Evolutionary conservation across 2,329 filamentous ascomycete species (phyloP), one percentile per base, ranked within the genome.

Genomic region (Incumbomyces delicatus): DNA sequence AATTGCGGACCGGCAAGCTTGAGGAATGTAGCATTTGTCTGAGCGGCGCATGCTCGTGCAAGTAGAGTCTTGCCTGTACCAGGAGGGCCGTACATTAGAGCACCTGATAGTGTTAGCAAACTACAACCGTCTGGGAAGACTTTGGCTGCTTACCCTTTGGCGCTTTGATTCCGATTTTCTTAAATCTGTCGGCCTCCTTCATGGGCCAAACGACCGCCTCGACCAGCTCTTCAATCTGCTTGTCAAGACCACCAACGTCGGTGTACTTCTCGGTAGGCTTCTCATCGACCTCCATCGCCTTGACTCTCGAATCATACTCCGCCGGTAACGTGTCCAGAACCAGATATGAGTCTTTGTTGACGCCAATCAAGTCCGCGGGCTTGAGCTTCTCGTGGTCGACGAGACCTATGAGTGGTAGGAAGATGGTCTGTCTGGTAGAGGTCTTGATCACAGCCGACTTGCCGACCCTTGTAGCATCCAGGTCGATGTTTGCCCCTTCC

Each of bases 361-460:
- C 89, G 67, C 92, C 92, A 53, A 98, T 98, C 40, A 98, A 77
- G 62, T 98, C 94, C 59, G 83, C 90, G 1, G 92, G 92, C 74
- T 95, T 95, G 49, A 98, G 77, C 63, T 87, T 86, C 61, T 95
- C 84, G 51, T 94, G 89, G 63, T 98, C 92, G 33, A 98, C 94
- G 7, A 98, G 80, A 53, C 92, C 92, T 61, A 98, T 98, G 52
- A 98, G 78, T 27, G 94, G 92, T 41, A 98, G 76, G 73, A 98
- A 98, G 68, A 98, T 98, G 46, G 92, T 98, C 70, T 98, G 94
- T 58, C 92, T 80, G 18, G 92, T 98, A 6, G 90, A 96, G 7
- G 92, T 98, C 75, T 98, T 98, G 77, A 98, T 98, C 60, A 98
- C 92, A 13, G 94, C 92, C 1, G 90, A 96, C 70, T 96, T 98